Conservation (phyloP, 768 basidiomycete species). For the Serendipita sp. region DNA sequence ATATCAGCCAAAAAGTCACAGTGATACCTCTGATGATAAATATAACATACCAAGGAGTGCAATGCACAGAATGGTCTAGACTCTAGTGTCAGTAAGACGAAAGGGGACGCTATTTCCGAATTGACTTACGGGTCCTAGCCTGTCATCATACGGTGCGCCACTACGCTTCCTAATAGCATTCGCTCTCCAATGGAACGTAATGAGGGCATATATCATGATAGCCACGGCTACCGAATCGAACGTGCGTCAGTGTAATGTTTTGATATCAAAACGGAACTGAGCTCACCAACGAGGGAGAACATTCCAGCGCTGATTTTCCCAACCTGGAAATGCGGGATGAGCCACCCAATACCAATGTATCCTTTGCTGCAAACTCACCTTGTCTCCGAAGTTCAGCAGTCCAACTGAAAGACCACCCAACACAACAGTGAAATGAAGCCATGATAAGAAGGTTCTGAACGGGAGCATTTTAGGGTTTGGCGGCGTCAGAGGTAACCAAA, state of each 20-base stretch:
- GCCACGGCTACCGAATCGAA: conserved; percentile 53
- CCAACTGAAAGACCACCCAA: conserved; percentile 93
- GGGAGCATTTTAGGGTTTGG: background rate
- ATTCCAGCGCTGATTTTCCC: conserved; percentile 92
- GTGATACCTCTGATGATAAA: conserved; percentile 1
- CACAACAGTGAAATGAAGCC: conserved; percentile 97
- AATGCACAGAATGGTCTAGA: conserved; percentile 65
- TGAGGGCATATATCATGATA: conserved; percentile 92
- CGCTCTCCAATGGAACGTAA: conserved; percentile 94
- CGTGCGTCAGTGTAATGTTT: conserved; percentile 11
- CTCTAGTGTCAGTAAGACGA: conserved; percentile 7
- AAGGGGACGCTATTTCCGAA: conserved; percentile 9
- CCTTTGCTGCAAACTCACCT: conserved; percentile 31
- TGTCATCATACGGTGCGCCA: conserved; percentile 90
- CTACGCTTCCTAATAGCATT: conserved; percentile 82
- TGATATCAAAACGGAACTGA: background rate
- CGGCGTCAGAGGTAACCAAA: background rate
- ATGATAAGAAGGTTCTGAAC: conserved; percentile 71
- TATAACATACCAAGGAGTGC: conserved; percentile 51
- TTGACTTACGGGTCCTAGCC: conserved; percentile 75
- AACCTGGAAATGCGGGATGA: conserved; percentile 34
- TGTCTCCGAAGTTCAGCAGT: conserved; percentile 94
- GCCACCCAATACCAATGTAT: background rate
- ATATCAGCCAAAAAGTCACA: background rate
- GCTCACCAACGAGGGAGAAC: conserved; percentile 84